These are phyloP conservation scores for Akanthomyces lecanii DNA, from an alignment of 2,329 filamentous ascomycete species.

Conservation along the genomic window DNA sequence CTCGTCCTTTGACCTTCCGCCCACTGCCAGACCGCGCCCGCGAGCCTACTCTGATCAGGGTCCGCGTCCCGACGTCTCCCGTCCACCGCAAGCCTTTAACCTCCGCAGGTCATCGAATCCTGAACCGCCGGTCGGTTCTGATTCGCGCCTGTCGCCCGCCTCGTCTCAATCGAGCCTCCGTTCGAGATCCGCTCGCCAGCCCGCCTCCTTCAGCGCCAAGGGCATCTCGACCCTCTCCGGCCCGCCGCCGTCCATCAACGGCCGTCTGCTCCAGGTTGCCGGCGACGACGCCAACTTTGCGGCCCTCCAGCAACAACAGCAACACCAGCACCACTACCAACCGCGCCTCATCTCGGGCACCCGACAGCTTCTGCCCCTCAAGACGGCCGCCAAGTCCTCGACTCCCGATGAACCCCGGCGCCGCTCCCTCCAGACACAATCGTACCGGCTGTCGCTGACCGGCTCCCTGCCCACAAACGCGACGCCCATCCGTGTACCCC, in stretches of 20 bases:
- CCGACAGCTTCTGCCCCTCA: constrained; percentile 45
- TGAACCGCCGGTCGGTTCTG: constrained; percentile 24
- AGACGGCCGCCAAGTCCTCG: constrained; percentile 35
- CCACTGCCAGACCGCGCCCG: background rate
- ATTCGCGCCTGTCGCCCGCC: constrained; percentile 8
- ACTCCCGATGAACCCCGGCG: constrained; percentile 46
- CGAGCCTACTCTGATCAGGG: constrained; percentile 17
- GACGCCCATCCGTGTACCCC: constrained; percentile 42
- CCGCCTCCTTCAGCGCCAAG: constrained; percentile 35
- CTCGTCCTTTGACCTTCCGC: constrained; percentile 7
- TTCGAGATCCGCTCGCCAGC: constrained; percentile 35
- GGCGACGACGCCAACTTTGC: constrained; percentile 26
- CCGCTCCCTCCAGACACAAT: constrained; percentile 39
- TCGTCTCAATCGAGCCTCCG: constrained; percentile 27
- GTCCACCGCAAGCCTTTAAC: constrained; percentile 21
- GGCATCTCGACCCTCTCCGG: constrained; percentile 30
- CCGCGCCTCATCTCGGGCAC: constrained; percentile 30
- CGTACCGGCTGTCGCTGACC: constrained; percentile 42
- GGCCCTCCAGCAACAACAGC: constrained; percentile 21
- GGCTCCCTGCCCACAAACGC: constrained; percentile 30
- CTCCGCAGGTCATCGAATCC: constrained; percentile 35
- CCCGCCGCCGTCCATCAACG: constrained; percentile 30
- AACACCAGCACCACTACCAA: constrained; percentile 22
- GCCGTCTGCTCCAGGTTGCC: constrained; percentile 30
- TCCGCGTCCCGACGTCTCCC: constrained; percentile 20